Evolutionary conservation across 2,329 filamentous ascomycete genomes (phyloP).

Genomic region (Paraphaeosphaeria sporulosa): DNA sequence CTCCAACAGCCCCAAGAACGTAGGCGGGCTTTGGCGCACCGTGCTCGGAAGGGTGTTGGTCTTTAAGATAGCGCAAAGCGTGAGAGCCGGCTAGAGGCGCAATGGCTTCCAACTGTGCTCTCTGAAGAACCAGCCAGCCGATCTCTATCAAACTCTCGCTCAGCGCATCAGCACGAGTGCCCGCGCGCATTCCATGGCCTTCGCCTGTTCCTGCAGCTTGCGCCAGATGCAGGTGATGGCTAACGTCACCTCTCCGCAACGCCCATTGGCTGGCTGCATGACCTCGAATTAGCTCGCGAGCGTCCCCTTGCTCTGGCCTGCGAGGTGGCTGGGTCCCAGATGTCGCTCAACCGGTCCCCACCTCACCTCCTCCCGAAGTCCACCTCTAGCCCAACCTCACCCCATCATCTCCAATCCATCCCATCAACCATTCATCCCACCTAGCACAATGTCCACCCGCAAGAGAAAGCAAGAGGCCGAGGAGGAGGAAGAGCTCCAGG

Average conservation of each 20-base stretch:
- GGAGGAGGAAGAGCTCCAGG: conserved; percentile 54
- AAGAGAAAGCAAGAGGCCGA: conserved; percentile 54
- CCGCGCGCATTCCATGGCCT: neutral
- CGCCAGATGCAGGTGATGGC: conserved; percentile 22
- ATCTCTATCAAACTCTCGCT: neutral
- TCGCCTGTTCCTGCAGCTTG: conserved; percentile 18
- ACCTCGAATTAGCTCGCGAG: conserved; percentile 36
- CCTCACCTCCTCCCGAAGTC: conserved; percentile 33
- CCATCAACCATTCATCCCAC: conserved; percentile 15
- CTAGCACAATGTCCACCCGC: conserved; percentile 50
- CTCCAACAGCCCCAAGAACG: neutral
- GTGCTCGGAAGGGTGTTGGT: neutral
- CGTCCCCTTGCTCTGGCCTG: conserved; percentile 35
- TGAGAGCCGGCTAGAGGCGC: neutral
- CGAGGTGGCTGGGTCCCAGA: conserved; percentile 21
- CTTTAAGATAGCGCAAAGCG: neutral
- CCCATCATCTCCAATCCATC: conserved; percentile 12
- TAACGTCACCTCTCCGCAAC: conserved; percentile 6
- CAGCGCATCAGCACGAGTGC: neutral
- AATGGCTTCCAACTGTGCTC: neutral
- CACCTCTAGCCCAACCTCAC: conserved; percentile 23
- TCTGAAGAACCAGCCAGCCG: neutral
- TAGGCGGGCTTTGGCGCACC: no score
- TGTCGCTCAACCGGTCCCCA: conserved; percentile 41
- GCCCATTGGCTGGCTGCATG: conserved; percentile 36